A percentile compares a stretch with the other conserved stretches of the same genome.
Conservation (phyloP, 495 filamentous ascomycete species). For the Patellaria atrata region DNA sequence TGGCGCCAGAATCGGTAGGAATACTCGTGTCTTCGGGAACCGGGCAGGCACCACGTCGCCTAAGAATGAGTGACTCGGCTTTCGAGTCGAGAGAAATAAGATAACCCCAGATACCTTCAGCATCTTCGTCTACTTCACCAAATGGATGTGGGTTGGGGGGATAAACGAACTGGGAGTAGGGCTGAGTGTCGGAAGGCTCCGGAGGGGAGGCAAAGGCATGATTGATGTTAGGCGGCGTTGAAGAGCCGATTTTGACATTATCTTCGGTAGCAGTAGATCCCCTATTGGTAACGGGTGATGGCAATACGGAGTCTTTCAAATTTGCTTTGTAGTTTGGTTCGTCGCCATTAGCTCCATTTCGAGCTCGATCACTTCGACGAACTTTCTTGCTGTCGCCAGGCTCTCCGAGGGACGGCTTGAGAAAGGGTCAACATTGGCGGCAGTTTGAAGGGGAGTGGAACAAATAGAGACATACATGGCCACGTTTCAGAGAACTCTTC, state of each 20-base stretch:
- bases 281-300: slow-evolving; percentile 59
- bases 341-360: slow-evolving; percentile 31
- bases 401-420: slow-evolving; percentile 18
- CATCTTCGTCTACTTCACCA: slow-evolving; percentile 73
- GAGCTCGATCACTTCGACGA: slow-evolving; percentile 46
- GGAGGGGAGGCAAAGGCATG: slow-evolving; percentile 49
- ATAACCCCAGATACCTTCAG: slow-evolving; percentile 92
- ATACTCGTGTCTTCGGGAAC: slow-evolving; percentile 23
- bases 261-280: slow-evolving; percentile 46
- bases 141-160: slow-evolving; percentile 60
- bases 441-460: neutral
- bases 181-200: slow-evolving; percentile 49
- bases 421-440: slow-evolving; percentile 6
- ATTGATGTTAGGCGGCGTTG: slow-evolving; percentile 48
- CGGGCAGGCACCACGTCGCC: slow-evolving; percentile 51
- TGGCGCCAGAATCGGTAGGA: slow-evolving; percentile 27
- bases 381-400: slow-evolving; percentile 41
- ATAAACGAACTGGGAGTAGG: slow-evolving; percentile 63
- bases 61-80: slow-evolving; percentile 58
- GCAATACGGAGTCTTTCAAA: slow-evolving; percentile 52
- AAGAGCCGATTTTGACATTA: slow-evolving; percentile 55
- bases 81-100: slow-evolving; percentile 63
- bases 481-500: slow-evolving; percentile 27
- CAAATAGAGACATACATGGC: slow-evolving; percentile 20
- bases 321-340: slow-evolving; percentile 28